Base-by-base conservation (phyloP, 306 rosid species). In the Dryas drummondii region DNA sequence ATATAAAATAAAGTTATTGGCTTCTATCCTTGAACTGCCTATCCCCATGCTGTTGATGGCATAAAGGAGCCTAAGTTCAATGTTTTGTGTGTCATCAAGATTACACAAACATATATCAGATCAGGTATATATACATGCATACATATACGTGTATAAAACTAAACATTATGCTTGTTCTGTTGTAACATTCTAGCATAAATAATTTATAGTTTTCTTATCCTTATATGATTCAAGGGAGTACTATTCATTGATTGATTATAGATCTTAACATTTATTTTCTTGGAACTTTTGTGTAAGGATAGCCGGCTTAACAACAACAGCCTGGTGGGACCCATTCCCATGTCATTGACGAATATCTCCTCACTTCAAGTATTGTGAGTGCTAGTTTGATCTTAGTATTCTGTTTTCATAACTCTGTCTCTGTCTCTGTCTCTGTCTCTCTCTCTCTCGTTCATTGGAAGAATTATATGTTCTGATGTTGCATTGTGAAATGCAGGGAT, bases 221-320 rank as follows among this genome's bases (percentile, higher is more conserved):
- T 56, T 41, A 47, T n/a, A 12, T 75, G 19, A 74, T 56, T 32
- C 22, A 41, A 41, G 42, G 41, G 57, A 13, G n/a, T 46, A n/a
- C 26, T 55, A 27, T 68, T 50, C 26, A 48, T 64, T 47, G 45
- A 64, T 48, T 77, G 60, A 16, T 71, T 69, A 73, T 73, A 42
- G 81, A 79, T 84, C 78, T 78, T 82, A 79, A 85, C 73, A 50
- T 60, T 70, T 15, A 79, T 63, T 77, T 70, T 76, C 79, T 68
- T 82, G 80, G 63, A 76, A 75, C 82, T 67, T 84, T 74, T 78
- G 84, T 84, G 82, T 67, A 87, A 88, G 98, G 85, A 86, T 90
- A 94, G 99, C 44, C 98, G 99, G 88, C 98, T 96, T 77, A 92
- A 96, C 86, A 92, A 96, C 91, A 94, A 92, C 90, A 94, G 97